A percentile compares a stretch with the other conserved stretches of the same genome.
Conservation (phyloP, 2,329 filamentous ascomycete genomes). For the Aspergillus tubingensis region DNA sequence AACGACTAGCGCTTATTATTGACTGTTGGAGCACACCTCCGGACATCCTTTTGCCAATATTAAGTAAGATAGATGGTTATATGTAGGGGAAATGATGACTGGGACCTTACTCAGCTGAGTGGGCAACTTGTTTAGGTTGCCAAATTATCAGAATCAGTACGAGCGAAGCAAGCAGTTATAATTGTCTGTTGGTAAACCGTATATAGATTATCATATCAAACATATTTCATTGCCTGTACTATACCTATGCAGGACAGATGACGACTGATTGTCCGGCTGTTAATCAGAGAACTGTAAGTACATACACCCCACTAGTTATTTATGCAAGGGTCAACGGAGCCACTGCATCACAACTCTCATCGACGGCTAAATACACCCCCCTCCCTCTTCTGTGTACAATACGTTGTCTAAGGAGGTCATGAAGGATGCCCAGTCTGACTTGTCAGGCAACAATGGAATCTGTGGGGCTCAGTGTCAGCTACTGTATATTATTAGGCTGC, state of each 20-base stretch:
- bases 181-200: background rate
- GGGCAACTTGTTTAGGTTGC: no score
- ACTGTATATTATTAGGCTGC: constrained; percentile 8
- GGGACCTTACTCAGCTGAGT: no score
- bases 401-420: background rate
- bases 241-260: background rate
- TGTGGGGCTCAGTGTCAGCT: constrained; percentile 5
- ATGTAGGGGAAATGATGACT: no score
- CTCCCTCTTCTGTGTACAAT: background rate
- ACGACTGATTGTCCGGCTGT: background rate
- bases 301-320: no score
- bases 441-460: constrained; percentile 12
- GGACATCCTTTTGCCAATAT: no score
- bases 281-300: background rate
- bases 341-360: background rate
- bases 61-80: no score
- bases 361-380: background rate
- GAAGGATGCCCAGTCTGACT: background rate
- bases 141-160: no score
- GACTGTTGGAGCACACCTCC: no score
- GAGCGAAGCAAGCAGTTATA: background rate
- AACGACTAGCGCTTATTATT: no score
- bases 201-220: background rate
- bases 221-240: background rate
- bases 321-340: background rate